These are phyloP conservation scores for Raffaelea ambrosiae DNA, from an alignment of 2,329 filamentous ascomycete species.

Conservation along the genomic window DNA sequence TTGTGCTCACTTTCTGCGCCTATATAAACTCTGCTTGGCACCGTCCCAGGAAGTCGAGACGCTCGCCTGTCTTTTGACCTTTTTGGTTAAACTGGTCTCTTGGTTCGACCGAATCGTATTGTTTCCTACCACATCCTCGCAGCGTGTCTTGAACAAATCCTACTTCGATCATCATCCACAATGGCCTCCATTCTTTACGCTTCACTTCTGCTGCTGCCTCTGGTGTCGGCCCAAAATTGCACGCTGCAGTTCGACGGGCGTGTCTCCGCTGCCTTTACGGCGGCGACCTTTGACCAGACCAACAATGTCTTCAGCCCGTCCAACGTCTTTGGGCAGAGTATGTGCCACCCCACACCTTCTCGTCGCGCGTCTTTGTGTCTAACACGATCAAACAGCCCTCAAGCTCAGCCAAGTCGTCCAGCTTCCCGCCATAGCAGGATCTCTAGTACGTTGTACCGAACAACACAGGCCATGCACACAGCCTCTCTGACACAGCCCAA, in stretches of 20 bases:
- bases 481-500: too few relatives aligned
- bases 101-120: too few relatives aligned
- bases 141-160: too few relatives aligned
- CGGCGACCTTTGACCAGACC: constrained; percentile 30
- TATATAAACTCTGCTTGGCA: too few relatives aligned
- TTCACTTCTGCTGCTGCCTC: constrained; percentile 6
- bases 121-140: too few relatives aligned
- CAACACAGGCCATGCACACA: too few relatives aligned
- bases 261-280: constrained; percentile 27
- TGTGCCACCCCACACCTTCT: constrained; percentile 1
- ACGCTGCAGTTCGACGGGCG: constrained; percentile 38
- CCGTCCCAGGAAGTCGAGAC: too few relatives aligned
- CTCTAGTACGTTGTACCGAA: constrained; percentile 32
- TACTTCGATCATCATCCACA: not conserved
- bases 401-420: constrained; percentile 42
- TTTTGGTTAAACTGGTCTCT: too few relatives aligned
- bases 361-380: not conserved
- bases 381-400: constrained; percentile 24
- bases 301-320: constrained; percentile 39
- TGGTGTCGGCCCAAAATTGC: constrained; percentile 21
- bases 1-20: too few relatives aligned
- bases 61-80: too few relatives aligned
- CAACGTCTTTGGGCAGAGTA: constrained; percentile 42
- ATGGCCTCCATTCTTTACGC: constrained; percentile 2
- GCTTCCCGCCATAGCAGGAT: constrained; percentile 31